Evolutionary conservation across 192 early-diverging fungal species (phyloP).

Genomic region (Umbelopsis isabellina): DNA sequence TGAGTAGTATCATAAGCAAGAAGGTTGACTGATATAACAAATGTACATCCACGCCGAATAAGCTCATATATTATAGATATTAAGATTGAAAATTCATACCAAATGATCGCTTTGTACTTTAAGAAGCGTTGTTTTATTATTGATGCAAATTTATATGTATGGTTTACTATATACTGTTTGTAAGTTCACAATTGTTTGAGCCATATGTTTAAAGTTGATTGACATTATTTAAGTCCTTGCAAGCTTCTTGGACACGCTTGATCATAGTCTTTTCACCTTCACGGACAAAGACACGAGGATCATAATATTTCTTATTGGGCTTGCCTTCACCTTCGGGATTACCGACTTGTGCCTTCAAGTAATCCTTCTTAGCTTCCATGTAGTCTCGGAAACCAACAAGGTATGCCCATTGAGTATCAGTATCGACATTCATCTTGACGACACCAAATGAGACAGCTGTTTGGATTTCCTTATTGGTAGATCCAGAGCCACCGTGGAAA

Average conservation of each 20-base stretch:
- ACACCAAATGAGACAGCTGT: slow-evolving; percentile 55
- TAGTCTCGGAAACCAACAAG: slow-evolving; percentile 84
- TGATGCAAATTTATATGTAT: too few species aligned
- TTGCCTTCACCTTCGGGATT: slow-evolving; percentile 91
- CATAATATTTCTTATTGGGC: slow-evolving; percentile 98
- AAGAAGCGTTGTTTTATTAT: too few species aligned
- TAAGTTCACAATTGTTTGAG: too few species aligned
- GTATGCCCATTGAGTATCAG: slow-evolving; percentile 97
- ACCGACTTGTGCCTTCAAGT: slow-evolving; percentile 89
- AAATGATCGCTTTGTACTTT: too few species aligned
- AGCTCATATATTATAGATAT: too few species aligned
- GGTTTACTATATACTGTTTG: too few species aligned
- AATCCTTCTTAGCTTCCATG: slow-evolving; percentile 81
- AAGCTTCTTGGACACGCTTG: slow-evolving; percentile 79
- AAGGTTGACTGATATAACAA: too few species aligned
- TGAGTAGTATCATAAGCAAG: too few species aligned
- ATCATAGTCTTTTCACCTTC: slow-evolving; percentile 87
- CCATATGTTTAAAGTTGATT: slow-evolving; percentile 50
- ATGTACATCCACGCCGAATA: too few species aligned
- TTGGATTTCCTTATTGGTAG: slow-evolving; percentile 39
- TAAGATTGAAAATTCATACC: too few species aligned
- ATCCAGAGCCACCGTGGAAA: slow-evolving; percentile 94
- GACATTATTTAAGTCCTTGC: slow-evolving; percentile 76
- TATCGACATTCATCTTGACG: slow-evolving; percentile 98
- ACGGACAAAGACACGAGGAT: slow-evolving; percentile 90